phyloP scores from a whole-genome alignment of 2,329 filamentous ascomycete genomes.

The Endocalyx cinctus region DNA sequence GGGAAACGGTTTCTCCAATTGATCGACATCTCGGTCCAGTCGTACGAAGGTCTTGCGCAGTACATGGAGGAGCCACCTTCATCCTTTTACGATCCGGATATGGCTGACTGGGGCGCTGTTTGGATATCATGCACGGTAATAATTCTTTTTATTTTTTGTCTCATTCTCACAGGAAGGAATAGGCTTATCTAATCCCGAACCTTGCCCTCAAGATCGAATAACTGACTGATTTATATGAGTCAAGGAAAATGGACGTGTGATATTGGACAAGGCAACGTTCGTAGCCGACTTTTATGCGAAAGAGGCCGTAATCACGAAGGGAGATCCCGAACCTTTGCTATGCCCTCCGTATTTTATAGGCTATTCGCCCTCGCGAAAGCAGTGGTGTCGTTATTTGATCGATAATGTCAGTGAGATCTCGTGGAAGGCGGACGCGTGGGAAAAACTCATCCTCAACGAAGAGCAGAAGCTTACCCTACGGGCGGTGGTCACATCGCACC shows the following conservation, averaged over 20 bases:
- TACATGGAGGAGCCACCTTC: conserved; percentile 13
- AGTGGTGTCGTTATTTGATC: conserved; percentile 17
- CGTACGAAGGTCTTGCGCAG: conserved; percentile 11
- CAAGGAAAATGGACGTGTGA: conserved; percentile 12
- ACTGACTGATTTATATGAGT: too few relatives aligned
- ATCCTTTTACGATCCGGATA: conserved; percentile 8
- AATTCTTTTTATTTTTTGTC: too few relatives aligned
- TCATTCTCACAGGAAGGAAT: too few relatives aligned
- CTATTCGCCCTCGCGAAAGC: conserved; percentile 15
- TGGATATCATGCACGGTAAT: conserved; percentile 14
- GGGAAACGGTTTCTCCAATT: conserved; percentile 3
- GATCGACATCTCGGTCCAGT: conserved; percentile 3
- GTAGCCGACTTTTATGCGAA: conserved; percentile 8
- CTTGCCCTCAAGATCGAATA: too few relatives aligned
- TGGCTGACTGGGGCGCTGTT: conserved; percentile 1
- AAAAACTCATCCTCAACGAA: conserved; percentile 14
- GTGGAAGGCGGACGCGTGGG: conserved; percentile 12
- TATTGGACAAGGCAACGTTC: conserved; percentile 15
- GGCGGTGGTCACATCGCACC: conserved; percentile 14
- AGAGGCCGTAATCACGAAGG: conserved; percentile 2
- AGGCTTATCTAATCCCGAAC: too few relatives aligned
- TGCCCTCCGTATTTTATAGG: conserved; percentile 16
- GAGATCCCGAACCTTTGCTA: conserved; percentile 6
- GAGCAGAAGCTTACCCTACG: conserved; percentile 15
- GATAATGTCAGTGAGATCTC: conserved; percentile 8